A percentile compares a stretch with the other conserved stretches of the same genome.
Conservation (phyloP, 768 basidiomycete species). For the Tricholoma terreum region DNA sequence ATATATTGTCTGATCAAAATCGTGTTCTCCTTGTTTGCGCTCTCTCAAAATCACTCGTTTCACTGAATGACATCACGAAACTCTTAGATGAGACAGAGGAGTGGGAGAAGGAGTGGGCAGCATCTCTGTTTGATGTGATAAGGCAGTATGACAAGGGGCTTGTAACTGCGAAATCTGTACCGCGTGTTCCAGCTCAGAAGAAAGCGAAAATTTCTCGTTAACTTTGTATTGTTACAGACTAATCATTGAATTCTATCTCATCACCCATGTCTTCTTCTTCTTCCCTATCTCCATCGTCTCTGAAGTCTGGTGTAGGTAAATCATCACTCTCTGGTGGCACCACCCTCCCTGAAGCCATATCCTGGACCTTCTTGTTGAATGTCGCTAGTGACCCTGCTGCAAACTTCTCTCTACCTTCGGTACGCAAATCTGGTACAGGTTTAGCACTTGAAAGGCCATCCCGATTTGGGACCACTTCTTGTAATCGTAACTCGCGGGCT, state of each 20-base stretch:
- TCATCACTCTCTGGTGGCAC: conserved; percentile 11
- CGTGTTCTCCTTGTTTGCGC: conserved; percentile 10
- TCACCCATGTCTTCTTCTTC: background rate
- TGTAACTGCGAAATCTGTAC: too few relatives aligned
- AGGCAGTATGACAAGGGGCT: too few relatives aligned
- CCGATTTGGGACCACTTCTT: background rate
- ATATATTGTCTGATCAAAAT: background rate
- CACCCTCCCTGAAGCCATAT: background rate
- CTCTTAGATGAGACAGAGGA: background rate
- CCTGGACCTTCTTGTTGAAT: background rate
- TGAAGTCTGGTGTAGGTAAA: too few relatives aligned
- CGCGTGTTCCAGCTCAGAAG: too few relatives aligned
- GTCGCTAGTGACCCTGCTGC: background rate
- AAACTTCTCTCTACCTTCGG: background rate
- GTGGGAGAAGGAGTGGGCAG: background rate
- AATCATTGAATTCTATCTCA: background rate
- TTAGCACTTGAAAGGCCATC: background rate
- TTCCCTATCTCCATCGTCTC: background rate
- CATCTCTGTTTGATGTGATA: too few relatives aligned
- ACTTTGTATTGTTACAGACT: background rate
- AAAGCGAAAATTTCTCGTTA: too few relatives aligned
- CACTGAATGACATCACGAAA: background rate
- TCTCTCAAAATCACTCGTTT: background rate
- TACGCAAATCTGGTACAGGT: background rate
- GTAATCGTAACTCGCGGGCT: conserved; percentile 5